Base-by-base conservation (phyloP, 352 stramenopile species). In the Phytopythium boreale region DNA sequence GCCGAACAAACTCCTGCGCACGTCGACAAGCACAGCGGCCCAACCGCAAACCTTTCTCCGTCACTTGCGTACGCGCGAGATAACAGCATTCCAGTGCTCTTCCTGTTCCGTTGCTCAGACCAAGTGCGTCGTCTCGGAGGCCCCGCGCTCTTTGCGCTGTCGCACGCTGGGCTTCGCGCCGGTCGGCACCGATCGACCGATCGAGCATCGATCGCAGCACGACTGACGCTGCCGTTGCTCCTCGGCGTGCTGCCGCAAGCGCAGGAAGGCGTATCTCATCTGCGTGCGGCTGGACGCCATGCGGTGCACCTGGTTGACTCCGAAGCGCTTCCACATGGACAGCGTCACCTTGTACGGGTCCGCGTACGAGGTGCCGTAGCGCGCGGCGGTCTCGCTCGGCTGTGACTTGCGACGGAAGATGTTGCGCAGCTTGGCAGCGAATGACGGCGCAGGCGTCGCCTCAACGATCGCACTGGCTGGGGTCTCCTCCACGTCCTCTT, bases 321-420 rank as follows among this genome's bases (percentile, higher is more conserved):
- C 79, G 17, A 90, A 59, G 36, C 88, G 63, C 53, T 89, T 89
- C 70, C 89, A 90, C 46, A 92, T 79, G 10, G 75, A 90, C 19
- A 92, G 65, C 22, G 79, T 80, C 26, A 84, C 81, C 64, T 90
- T 90, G 74, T 88, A 92, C 59, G 83, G 83, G 47, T 92, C 83
- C n/a, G 83, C 79, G 62, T 92, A 92, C 55, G 67, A 78, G 27
- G 67, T 71, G n/a, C 76, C 49, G 2, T 84, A 56, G 56, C 22
- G 64, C 62, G 11, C 55, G 34, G 24, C 29, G 55, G 41, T 83
- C 74, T 57, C 86, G 70, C 46, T 81, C 63, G 66, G 71, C 9
- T 76, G 68, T 19, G 78, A 76, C 36, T 68, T 65, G 20, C 75
- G 66, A 2, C 73, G 70, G 19, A 88, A 74, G 49, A 81, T 77